Percentiles rank a stretch among this genome's conserved stretches.
These are phyloP conservation scores for Aethionema arabicum DNA, from an alignment of 345 rosid genomes.

Conservation along the genomic window DNA sequence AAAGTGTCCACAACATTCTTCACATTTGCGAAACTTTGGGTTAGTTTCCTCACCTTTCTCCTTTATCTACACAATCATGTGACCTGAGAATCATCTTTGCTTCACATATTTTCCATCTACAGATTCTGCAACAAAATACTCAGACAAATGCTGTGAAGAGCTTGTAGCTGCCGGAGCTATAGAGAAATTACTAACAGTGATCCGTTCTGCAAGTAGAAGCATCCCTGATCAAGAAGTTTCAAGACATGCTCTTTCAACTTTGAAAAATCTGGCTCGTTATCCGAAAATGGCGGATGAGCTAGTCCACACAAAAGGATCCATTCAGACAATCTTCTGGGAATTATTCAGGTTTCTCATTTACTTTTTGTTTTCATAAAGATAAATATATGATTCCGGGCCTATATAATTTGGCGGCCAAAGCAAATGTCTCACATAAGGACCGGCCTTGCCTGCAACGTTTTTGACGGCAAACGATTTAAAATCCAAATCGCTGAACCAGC, in stretches of 20 bases:
- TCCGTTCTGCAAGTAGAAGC: conserved; percentile 74
- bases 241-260: conserved; percentile 76
- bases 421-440: too few species aligned
- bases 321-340: conserved; percentile 65
- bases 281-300: conserved; percentile 63
- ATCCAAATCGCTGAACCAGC: too few species aligned
- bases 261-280: conserved; percentile 67
- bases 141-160: conserved; percentile 81
- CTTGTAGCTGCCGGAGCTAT: conserved; percentile 90
- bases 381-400: too few species aligned
- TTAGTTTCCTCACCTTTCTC: conserved; percentile 36
- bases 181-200: conserved; percentile 55
- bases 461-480: too few species aligned
- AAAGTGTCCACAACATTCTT: conserved; percentile 77
- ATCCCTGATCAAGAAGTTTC: conserved; percentile 87
- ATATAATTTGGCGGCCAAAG: too few species aligned
- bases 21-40: conserved; percentile 80
- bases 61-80: conserved; percentile 14
- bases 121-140: conserved; percentile 74
- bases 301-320: conserved; percentile 51
- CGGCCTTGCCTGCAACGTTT: too few species aligned
- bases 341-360: conserved; percentile 55
- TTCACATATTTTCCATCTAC: conserved; percentile 27
- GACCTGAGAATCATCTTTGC: background rate
- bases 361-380: too few species aligned